These are phyloP conservation scores for Laetiporus sulphureus DNA, from an alignment of 1,284 basidiomycete genomes.

Conservation along the genomic window DNA sequence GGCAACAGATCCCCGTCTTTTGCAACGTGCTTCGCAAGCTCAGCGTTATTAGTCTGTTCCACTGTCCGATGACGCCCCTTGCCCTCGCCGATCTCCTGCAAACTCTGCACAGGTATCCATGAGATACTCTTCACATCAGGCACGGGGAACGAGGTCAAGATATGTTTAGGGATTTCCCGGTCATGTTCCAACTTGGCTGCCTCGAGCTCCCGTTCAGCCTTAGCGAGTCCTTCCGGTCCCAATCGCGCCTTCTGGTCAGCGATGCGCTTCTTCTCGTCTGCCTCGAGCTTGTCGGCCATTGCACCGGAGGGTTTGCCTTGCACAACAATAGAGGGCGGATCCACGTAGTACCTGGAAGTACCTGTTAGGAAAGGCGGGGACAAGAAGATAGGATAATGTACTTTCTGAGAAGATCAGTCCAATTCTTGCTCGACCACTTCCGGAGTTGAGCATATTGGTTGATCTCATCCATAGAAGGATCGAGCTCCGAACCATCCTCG, in stretches of 20 bases:
- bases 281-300: slow-evolving; percentile 80
- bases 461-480: slow-evolving; percentile 74
- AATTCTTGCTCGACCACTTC: slow-evolving; percentile 72
- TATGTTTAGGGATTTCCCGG: slow-evolving; percentile 71
- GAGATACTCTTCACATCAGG: slow-evolving; percentile 86
- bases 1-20: slow-evolving; percentile 67
- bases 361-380: neutral
- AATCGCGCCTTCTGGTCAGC: slow-evolving; percentile 64
- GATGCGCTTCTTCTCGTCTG: slow-evolving; percentile 76
- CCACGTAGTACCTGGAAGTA: slow-evolving; percentile 65
- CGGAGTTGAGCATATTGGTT: slow-evolving; percentile 63
- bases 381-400: slow-evolving; percentile 29
- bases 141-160: slow-evolving; percentile 82
- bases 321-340: slow-evolving; percentile 66
- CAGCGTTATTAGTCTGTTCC: slow-evolving; percentile 16
- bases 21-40: slow-evolving; percentile 63
- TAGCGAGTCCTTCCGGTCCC: slow-evolving; percentile 77
- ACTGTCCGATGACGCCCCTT: slow-evolving; percentile 27
- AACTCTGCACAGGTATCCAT: slow-evolving; percentile 91
- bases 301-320: slow-evolving; percentile 85
- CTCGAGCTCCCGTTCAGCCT: slow-evolving; percentile 66
- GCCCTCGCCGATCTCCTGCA: slow-evolving; percentile 54
- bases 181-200: slow-evolving; percentile 87
- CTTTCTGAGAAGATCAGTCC: slow-evolving; percentile 79
- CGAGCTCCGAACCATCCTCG: slow-evolving; percentile 78